Evolutionary conservation across 805 yeast species (phyloP).

Genomic region (Ogataea dorogensis): DNA sequence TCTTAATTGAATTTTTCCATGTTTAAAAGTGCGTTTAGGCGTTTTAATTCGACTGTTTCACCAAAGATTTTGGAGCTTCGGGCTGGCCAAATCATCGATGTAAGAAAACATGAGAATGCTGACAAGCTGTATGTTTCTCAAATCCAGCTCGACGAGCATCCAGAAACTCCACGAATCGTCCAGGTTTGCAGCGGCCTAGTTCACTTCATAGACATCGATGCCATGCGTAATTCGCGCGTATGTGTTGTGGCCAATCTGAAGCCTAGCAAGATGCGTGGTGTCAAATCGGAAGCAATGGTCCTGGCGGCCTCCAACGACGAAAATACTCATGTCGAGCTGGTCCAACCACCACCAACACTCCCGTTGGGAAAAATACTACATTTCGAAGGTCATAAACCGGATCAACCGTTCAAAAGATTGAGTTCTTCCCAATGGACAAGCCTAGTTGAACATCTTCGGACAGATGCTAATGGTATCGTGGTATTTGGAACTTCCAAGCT

Average conservation of each 20-base stretch:
- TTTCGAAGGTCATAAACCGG: conserved; percentile 34
- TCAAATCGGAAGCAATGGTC: conserved; percentile 61
- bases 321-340: conserved; percentile 40
- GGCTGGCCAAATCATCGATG: conserved; percentile 49
- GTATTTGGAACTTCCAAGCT: conserved; percentile 22
- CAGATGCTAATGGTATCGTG: conserved; percentile 34
- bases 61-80: conserved; percentile 32
- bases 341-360: conserved; percentile 42
- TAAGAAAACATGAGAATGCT: conserved; percentile 53
- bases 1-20: not conserved
- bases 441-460: conserved; percentile 31
- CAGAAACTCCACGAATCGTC: conserved; percentile 17
- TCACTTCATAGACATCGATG: conserved; percentile 38
- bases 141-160: conserved; percentile 33
- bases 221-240: conserved; percentile 41
- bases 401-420: conserved; percentile 26
- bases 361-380: conserved; percentile 39
- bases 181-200: conserved; percentile 64
- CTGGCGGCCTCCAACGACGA: conserved; percentile 47
- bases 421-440: conserved; percentile 38
- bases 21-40: not conserved
- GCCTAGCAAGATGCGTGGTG: conserved; percentile 62
- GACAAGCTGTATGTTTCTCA: conserved; percentile 58
- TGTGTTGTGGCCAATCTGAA: conserved; percentile 59
- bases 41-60: conserved; percentile 3